Base-by-base conservation (phyloP, 495 filamentous ascomycete species). In the Penicillium crystallinum region DNA sequence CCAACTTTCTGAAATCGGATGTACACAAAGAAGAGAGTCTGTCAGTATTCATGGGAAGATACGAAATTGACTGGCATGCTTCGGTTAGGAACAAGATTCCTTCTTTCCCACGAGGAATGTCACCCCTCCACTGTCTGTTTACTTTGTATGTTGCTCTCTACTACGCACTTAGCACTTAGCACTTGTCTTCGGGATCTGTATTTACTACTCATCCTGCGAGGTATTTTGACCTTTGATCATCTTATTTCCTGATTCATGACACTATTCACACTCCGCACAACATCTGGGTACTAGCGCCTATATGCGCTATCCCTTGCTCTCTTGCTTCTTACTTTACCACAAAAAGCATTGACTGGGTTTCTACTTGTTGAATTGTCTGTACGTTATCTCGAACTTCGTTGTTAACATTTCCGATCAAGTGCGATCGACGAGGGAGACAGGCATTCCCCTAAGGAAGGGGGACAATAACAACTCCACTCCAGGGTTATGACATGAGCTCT, bases 401-500 rank as follows among this genome's bases (percentile, higher is more conserved):
- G n/a, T 14, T 25, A n/a, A 27, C 23, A 27, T 27, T 41, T 17
- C 14, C 15, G 12, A 43, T 29, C 40, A 50, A 50, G 41, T 19
- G 29, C 14, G 37, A 50, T 50, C 25, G 29, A 22, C 37, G 19
- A 12, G 19, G 17, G 19, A 39, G 14, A 39, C n/a, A 36, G 14
- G 19, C 34, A 53, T 53, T 53, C 37, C 39, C 21, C 21, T 6
- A 38, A 57, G 42, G 52, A 58, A 61, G 55, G 58, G 59, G 45
- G 53, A 52, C 3, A 48, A 35, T n/a, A 38, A 22, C 45, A 54
- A 49, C 57, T 49, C 45, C n/a, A 3, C 21, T 34, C 27, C 14
- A 21, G 23, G 23, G 23, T 27, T 27, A 27, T 3, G 23, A 14
- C 12, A 36, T 14, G 18, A n/a, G 18, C 21, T 1, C 27, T 27